These are phyloP conservation scores for Nakaseomyces bracarensis DNA, from an alignment of 1,139 yeast species.

Conservation along the genomic window DNA sequence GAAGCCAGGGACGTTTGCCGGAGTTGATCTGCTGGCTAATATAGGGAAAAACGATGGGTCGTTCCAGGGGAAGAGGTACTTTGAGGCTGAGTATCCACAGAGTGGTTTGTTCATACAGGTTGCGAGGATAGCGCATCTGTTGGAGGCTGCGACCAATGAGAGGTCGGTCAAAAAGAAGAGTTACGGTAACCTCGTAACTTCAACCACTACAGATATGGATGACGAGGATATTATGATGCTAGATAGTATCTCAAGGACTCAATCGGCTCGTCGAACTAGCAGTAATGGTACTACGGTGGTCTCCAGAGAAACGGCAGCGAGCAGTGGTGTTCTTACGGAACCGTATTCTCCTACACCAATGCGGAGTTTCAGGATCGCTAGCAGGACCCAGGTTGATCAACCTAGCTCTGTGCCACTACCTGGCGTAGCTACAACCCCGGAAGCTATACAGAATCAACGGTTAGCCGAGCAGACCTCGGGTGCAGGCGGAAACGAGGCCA, in stretches of 20 bases:
- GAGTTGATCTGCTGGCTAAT: conserved; percentile 65
- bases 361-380: conserved; percentile 11
- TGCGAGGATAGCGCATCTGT: conserved; percentile 42
- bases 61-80: conserved; percentile 53
- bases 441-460: background rate
- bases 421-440: background rate
- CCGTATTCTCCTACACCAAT: conserved; percentile 24
- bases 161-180: background rate
- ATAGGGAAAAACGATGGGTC: conserved; percentile 79
- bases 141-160: conserved; percentile 15
- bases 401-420: no score
- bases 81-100: conserved; percentile 50
- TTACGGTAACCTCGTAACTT: background rate
- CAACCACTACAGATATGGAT: background rate
- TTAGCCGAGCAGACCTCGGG: no score
- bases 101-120: conserved; percentile 72
- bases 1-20: conserved; percentile 76
- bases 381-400: conserved; percentile 6
- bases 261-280: conserved; percentile 9
- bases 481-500: background rate
- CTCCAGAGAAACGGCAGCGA: no score
- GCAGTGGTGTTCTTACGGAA: conserved; percentile 5
- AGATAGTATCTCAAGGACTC: background rate
- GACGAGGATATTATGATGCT: background rate
- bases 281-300: conserved; percentile 13